Evolutionary conservation across 495 filamentous ascomycete genomes (phyloP).

Genomic region (Lasiosphaeris hirsuta): DNA sequence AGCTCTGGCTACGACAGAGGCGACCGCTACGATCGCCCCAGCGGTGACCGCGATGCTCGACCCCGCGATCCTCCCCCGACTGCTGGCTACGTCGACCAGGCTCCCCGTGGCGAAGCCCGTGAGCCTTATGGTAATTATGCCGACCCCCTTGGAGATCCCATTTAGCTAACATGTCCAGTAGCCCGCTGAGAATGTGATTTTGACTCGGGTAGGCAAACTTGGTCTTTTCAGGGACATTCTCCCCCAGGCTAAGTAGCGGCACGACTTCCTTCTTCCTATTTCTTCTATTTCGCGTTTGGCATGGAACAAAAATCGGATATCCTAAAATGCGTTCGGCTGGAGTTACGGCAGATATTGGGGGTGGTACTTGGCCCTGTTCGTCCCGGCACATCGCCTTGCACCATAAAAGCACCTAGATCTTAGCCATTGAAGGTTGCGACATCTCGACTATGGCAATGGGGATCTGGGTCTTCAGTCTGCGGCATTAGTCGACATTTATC

Average conservation of each 20-base stretch:
- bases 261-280: slow-evolving; percentile 23
- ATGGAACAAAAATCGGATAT: slow-evolving; percentile 38
- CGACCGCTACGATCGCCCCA: slow-evolving; percentile 52
- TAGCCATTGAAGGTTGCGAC: slow-evolving; percentile 33
- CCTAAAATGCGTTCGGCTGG: slow-evolving; percentile 39
- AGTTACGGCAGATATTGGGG: slow-evolving; percentile 36
- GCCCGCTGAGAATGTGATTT: slow-evolving; percentile 21
- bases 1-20: slow-evolving; percentile 54
- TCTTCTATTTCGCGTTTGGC: slow-evolving; percentile 28
- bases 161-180: slow-evolving; percentile 20
- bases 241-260: slow-evolving; percentile 21
- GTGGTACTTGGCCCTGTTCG: slow-evolving; percentile 31
- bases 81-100: slow-evolving; percentile 54
- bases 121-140: slow-evolving; percentile 37
- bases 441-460: slow-evolving; percentile 27
- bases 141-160: background rate
- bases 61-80: slow-evolving; percentile 49
- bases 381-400: slow-evolving; percentile 27
- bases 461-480: slow-evolving; percentile 30
- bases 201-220: background rate
- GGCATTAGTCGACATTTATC: slow-evolving; percentile 32
- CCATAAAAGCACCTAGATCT: slow-evolving; percentile 27
- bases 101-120: slow-evolving; percentile 59
- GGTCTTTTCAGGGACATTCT: background rate
- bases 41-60: slow-evolving; percentile 38